Percentiles rank a stretch among this genome's conserved stretches.
Evolutionary conservation across 345 rosid species (phyloP).

Genomic region (Geranium brycei): DNA sequence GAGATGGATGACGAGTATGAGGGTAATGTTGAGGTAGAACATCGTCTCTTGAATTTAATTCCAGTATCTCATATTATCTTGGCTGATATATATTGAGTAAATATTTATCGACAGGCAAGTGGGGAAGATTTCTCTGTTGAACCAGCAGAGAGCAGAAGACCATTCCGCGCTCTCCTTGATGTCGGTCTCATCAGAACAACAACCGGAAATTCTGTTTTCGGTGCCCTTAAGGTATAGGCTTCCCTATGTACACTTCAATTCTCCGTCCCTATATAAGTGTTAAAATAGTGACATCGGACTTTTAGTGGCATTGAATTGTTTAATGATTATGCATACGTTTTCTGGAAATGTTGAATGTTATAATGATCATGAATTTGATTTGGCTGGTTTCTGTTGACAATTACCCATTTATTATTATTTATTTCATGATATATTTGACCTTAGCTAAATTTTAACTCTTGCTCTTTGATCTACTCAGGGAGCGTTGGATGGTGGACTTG

Average conservation of each 20-base stretch:
- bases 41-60: background rate
- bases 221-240: slow-evolving; percentile 50
- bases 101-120: slow-evolving; percentile 34
- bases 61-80: background rate
- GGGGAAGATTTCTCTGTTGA: slow-evolving; percentile 81
- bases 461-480: slow-evolving; percentile 28
- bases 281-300: too few species aligned
- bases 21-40: slow-evolving; percentile 55
- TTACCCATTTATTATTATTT: too few species aligned
- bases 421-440: too few species aligned
- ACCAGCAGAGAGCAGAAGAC: slow-evolving; percentile 55
- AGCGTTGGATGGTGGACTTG: slow-evolving; percentile 80
- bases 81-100: background rate
- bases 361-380: too few species aligned
- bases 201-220: slow-evolving; percentile 67
- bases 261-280: too few species aligned
- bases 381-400: too few species aligned
- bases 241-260: background rate
- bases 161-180: slow-evolving; percentile 75
- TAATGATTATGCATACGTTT: too few species aligned
- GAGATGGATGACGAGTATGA: slow-evolving; percentile 55
- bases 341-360: too few species aligned
- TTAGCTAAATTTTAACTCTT: too few species aligned
- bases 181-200: slow-evolving; percentile 64
- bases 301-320: too few species aligned